Percentiles rank a stretch among this genome's conserved stretches.
Evolutionary conservation across 1,284 basidiomycete species (phyloP).

Genomic region (Ganoderma multipileum): DNA sequence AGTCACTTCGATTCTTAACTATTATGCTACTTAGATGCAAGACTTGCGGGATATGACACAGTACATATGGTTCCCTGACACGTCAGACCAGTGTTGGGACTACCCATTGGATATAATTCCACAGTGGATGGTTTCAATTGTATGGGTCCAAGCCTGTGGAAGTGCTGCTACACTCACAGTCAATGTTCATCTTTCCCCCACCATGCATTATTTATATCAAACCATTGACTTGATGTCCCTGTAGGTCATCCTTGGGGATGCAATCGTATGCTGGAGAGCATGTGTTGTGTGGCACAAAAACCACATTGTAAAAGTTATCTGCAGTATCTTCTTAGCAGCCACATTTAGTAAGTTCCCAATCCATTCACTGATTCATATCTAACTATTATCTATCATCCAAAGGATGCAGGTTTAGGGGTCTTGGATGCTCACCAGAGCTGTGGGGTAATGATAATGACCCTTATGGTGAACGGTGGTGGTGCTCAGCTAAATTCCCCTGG

Average conservation of each 20-base stretch:
- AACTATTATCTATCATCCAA: background rate
- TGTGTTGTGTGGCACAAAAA: constrained; percentile 2
- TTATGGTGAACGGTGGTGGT: background rate
- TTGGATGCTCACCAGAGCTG: background rate
- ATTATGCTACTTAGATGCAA: background rate
- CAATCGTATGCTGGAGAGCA: constrained; percentile 6
- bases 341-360: background rate
- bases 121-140: too few species aligned
- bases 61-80: background rate
- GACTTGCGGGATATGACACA: background rate
- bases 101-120: background rate
- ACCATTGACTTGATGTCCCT: background rate
- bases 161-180: background rate
- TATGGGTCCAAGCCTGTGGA: background rate
- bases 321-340: background rate
- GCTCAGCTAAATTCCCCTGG: background rate
- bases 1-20: background rate
- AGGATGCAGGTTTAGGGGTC: too few species aligned
- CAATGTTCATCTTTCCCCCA: background rate
- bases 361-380: background rate
- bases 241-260: background rate
- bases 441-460: too few species aligned
- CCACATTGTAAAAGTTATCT: background rate
- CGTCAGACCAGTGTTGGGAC: background rate
- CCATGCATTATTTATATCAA: background rate